phyloP scores from a whole-genome alignment of 2,329 filamentous ascomycete species.

The Clarireedia monteithiana region DNA sequence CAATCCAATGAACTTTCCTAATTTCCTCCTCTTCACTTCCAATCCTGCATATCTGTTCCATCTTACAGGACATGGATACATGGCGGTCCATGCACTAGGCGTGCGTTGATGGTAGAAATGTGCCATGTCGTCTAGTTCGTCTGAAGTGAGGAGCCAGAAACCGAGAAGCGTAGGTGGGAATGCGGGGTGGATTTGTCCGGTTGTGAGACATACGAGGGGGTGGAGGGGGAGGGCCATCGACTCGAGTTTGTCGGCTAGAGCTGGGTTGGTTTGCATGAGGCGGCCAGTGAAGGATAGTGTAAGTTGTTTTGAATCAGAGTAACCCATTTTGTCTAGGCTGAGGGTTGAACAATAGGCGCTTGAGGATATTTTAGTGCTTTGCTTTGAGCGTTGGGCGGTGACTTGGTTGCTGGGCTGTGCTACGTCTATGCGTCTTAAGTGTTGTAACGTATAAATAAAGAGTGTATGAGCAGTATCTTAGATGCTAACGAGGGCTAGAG shows the following conservation, averaged over 20 bases:
- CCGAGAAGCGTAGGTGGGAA: conserved; percentile 61
- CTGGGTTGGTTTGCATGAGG: conserved; percentile 34
- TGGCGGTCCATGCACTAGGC: conserved; percentile 43
- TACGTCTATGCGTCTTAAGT: neutral
- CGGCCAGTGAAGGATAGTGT: neutral
- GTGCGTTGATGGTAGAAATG: conserved; percentile 66
- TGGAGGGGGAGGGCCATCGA: conserved; percentile 59
- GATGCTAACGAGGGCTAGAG: too few relatives aligned
- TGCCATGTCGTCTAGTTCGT: conserved; percentile 61
- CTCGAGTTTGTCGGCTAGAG: conserved; percentile 51
- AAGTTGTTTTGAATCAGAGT: neutral
- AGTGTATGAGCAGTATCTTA: neutral
- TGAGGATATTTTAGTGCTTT: neutral
- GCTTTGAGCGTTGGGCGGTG: neutral
- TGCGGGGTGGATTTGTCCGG: conserved; percentile 52
- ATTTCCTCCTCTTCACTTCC: conserved; percentile 59
- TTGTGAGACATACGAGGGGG: conserved; percentile 57
- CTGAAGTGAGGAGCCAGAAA: conserved; percentile 67
- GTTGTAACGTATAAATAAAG: too few relatives aligned
- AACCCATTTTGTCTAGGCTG: neutral
- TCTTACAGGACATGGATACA: conserved; percentile 61
- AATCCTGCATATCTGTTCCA: conserved; percentile 48
- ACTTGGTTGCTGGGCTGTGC: neutral
- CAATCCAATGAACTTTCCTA: conserved; percentile 68
- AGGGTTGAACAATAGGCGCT: too few relatives aligned